Base-by-base conservation (phyloP, 352 stramenopile species). In the Phytopythium oedochilum region DNA sequence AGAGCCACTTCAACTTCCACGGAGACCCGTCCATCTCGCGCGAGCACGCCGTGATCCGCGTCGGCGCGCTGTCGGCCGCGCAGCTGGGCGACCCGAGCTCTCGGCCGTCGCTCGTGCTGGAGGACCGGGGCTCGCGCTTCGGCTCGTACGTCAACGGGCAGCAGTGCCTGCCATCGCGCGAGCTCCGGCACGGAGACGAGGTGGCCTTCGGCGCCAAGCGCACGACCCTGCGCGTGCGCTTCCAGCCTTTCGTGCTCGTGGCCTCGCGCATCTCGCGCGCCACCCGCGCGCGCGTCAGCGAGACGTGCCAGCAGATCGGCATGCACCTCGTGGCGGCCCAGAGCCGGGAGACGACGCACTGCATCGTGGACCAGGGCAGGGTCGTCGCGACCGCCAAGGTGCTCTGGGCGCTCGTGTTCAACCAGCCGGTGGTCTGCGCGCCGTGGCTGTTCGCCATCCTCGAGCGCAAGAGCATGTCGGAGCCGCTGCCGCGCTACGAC, bases 101-200 rank as follows among this genome's bases (percentile, higher is more conserved):
- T 15, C 75, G 80, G 8, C 86, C 81, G 31, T 58, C 73, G 46
- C 78, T 95, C 58, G 75, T 82, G 54, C 71, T 95, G 36, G 72
- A 83, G 59, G 86, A 95, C 67, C 72, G 79, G 60, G 75, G 85
- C 43, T 95, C 86, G 51, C 86, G 86, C 59, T 95, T 95, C 59
- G 86, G 86, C 38, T 92, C 86, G 22, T 95, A 92, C 55, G 80
- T 95, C 43, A 95, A 95, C 60, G 70, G 87, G 34, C 68, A 91
- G 43, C 78, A 91, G 44, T 75, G 63, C 53, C 70, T 83, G 47
- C 59, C 46, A 14, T 63, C 81, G 54, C 66, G 70, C 8, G 65
- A 61, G 39, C 67, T 89, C 51, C 66, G 70, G 12, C 75, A 90
- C 51, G 83, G 83, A 26, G 86, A 95, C 58, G 60, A 78, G 46